Evolutionary conservation across 805 yeast genomes (phyloP), one percentile per base, ranked within the genome.

Genomic region (Kazachstania africana): DNA sequence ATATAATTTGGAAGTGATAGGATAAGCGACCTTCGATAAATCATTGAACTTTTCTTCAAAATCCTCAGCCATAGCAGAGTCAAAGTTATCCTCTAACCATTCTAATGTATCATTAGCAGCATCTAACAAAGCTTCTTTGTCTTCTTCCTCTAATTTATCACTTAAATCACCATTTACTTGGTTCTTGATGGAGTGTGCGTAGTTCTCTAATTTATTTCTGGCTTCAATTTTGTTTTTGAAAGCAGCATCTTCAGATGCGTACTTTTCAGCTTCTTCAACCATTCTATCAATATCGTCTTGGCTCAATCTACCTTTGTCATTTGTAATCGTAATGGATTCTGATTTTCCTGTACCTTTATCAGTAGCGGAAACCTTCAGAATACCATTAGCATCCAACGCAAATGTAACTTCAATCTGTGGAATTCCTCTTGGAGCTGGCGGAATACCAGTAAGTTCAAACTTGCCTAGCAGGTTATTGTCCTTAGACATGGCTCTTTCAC

Each of bases 361-460:
- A 43, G 80, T 68, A 36, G 95, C 95, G 47, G 91, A 77, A 36
- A 87, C 96, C 65, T 85, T 87, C 66, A 87, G 70, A 66, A 87
- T 87, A 70, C 96, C 96, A 66, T 87, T 87, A 47, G 96, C 95
- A 63, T 87, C 97, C 55, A 87, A 67, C 59, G 87, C 96, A 59
- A 87, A 87, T 53, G 95, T 87, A 46, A 87, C 97, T 74, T 87
- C 96, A 50, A 87, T 80, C 70, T 85, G 95, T 58, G 97, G 96
- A 47, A 81, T 91, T 75, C 96, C 96, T 71, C 95, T 85, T 68
- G 95, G 95, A 30, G 95, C 95, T 52, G 96, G 95, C 57, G 96
- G 96, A 46, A 87, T 87, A 63, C 95, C 95, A 46, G 91, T 68
- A 53, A 87, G 75, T 70, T 87, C 95, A 66, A 87, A 87, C 70